phyloP scores from a whole-genome alignment of 148 eudicot genomes.

The Hydrangea macrophylla region DNA sequence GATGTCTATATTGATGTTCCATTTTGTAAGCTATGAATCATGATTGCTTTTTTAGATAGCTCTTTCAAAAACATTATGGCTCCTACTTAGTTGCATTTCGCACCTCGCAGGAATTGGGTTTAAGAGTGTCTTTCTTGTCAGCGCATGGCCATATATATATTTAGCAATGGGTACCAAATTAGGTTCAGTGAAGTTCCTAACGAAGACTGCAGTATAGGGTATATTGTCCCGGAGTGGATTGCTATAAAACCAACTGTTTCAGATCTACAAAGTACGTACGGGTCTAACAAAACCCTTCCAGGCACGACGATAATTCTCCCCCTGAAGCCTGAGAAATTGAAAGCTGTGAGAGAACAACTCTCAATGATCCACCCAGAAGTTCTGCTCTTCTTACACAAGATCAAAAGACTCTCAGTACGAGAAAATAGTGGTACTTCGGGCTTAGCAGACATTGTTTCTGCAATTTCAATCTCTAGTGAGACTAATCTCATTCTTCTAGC shows the following conservation, averaged over 20 bases:
- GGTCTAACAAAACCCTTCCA: constrained; percentile 19
- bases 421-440: background rate
- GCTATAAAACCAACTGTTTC: constrained; percentile 23
- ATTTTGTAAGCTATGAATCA: background rate
- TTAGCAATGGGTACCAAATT: constrained; percentile 46
- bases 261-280: constrained; percentile 27
- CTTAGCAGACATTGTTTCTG: constrained; percentile 14
- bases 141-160: constrained; percentile 33
- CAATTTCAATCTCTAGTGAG: constrained; percentile 39
- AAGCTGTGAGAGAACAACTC: constrained; percentile 37
- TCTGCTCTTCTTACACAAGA: constrained; percentile 32
- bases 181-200: constrained; percentile 41
- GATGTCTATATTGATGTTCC: too few relatives aligned
- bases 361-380: constrained; percentile 36
- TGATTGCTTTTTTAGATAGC: background rate
- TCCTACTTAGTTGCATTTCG: background rate
- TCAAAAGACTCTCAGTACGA: constrained; percentile 28
- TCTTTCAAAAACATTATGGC: too few relatives aligned
- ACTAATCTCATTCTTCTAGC: constrained; percentile 20
- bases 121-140: constrained; percentile 44
- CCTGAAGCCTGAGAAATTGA: constrained; percentile 36
- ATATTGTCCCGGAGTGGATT: constrained; percentile 49
- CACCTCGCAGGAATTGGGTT: constrained; percentile 41
- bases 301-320: constrained; percentile 41
- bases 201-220: constrained; percentile 34